Evolutionary conservation across 225 moss, liverwort and hornwort species (phyloP).

Genomic region (Physcomitrellopsis africana): DNA sequence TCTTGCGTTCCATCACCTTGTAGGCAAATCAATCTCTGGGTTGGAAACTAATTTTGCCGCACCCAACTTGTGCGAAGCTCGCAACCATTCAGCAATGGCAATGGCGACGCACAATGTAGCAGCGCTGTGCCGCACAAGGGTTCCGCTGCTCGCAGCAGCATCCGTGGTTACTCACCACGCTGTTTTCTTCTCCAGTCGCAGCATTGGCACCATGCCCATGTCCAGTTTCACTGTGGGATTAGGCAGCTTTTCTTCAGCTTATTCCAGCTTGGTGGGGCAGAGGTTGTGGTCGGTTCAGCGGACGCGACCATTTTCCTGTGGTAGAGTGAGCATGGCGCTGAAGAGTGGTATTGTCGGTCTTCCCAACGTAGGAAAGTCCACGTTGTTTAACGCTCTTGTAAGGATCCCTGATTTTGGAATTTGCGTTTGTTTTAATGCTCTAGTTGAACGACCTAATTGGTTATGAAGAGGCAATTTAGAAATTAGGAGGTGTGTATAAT

Average conservation of each 20-base stretch:
- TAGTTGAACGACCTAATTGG: slow-evolving; percentile 2
- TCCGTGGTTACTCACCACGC: slow-evolving; percentile 35
- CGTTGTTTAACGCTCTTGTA: slow-evolving; percentile 91
- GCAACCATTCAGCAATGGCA: slow-evolving; percentile 26
- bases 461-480: neutral
- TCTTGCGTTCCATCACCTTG: too few relatives aligned
- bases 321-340: slow-evolving; percentile 78
- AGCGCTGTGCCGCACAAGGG: slow-evolving; percentile 46
- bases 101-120: slow-evolving; percentile 52
- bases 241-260: slow-evolving; percentile 18
- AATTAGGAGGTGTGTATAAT: neutral
- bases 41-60: neutral
- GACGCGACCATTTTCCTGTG: slow-evolving; percentile 44
- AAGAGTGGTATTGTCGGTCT: slow-evolving; percentile 96
- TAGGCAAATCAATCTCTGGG: neutral
- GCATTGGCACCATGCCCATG: neutral
- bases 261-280: slow-evolving; percentile 41
- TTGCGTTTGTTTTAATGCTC: neutral
- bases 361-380: slow-evolving; percentile 95
- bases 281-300: slow-evolving; percentile 36
- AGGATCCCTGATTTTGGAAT: neutral
- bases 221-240: slow-evolving; percentile 15
- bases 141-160: slow-evolving; percentile 36
- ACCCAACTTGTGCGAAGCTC: neutral
- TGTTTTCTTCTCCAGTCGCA: slow-evolving; percentile 17